Base-by-base conservation (phyloP, 1,139 yeast genomes). In the Candida neerlandica region DNA sequence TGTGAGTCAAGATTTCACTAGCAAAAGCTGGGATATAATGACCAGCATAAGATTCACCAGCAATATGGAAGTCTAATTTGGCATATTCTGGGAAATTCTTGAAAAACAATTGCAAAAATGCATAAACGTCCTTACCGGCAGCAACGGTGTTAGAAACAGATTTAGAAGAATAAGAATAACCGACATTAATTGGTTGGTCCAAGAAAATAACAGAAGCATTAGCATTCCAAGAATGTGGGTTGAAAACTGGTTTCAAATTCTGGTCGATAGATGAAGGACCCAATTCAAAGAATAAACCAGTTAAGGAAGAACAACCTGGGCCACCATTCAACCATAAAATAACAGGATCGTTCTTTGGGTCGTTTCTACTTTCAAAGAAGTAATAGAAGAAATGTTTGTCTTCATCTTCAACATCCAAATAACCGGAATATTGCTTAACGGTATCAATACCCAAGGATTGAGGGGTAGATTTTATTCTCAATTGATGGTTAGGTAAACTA, bases 31-130 rank as follows among this genome's bases (percentile, higher is more conserved):
- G 99, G 58, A 94, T 91, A 70, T 94, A 94, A 69, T 94, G 98
- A 55, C 99, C 99, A 49, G 96, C 99, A 66, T 94, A 94, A n/a
- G 97, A 89, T 73, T 94, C 98, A 60, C 98, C 99, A 44, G 98
- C 96, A 70, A 94, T 91, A 71, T 92, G 98, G 86, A 94, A 91
- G 37, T 58, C 58, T 53, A 81, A 77, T 35, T 80, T 70, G 45
- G 78, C 70, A 72, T 87, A 90, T 71, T 92, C 83, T 41, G 97
- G 96, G 81, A 91, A 94, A 66, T 89, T 89, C 69, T 87, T 81
- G 79, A 88, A 94, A 77, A 94, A 94, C 65, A 92, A 80, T 64
- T 88, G 86, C 69, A 94, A 79, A 71, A 94, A 92, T 1, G 96
- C 96, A 59, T 89, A 89, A 32, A 91, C 96, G 65, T 94, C 98